Conservation (phyloP, 2,329 filamentous ascomycete species). For the Rhytidhysteron rufulum region DNA sequence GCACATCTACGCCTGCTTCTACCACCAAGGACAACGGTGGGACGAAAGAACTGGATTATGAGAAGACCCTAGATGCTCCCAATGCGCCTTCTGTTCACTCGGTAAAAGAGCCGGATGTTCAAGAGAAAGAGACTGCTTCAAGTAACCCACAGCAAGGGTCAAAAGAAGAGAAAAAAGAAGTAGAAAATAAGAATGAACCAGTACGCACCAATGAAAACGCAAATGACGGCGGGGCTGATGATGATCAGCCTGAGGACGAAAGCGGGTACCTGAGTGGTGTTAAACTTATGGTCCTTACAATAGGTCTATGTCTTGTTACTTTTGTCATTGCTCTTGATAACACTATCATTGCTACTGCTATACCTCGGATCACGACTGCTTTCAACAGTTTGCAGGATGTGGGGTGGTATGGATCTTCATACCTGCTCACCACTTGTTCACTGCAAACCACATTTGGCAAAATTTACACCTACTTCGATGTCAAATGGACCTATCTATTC, state of each 20-base stretch:
- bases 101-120: too few relatives aligned
- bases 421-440: slow-evolving; percentile 45
- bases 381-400: slow-evolving; percentile 41
- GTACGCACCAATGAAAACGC: too few relatives aligned
- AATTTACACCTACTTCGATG: slow-evolving; percentile 58
- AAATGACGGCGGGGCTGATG: too few relatives aligned
- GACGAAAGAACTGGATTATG: too few relatives aligned
- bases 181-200: too few relatives aligned
- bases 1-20: too few relatives aligned
- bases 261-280: slow-evolving; percentile 31
- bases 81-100: too few relatives aligned
- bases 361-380: slow-evolving; percentile 38
- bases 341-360: slow-evolving; percentile 38
- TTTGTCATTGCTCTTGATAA: slow-evolving; percentile 38
- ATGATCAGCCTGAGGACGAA: slow-evolving; percentile 28
- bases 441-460: slow-evolving; percentile 48
- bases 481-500: slow-evolving; percentile 50
- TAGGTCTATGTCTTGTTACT: slow-evolving; percentile 32
- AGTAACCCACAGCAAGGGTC: too few relatives aligned
- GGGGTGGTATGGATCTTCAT: slow-evolving; percentile 39
- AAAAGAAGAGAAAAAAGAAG: too few relatives aligned
- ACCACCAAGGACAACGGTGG: too few relatives aligned
- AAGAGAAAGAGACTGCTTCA: too few relatives aligned
- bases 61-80: too few relatives aligned
- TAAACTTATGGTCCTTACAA: slow-evolving; percentile 29